phyloP scores from a whole-genome alignment of 768 basidiomycete species.

The Calocybe indica region DNA sequence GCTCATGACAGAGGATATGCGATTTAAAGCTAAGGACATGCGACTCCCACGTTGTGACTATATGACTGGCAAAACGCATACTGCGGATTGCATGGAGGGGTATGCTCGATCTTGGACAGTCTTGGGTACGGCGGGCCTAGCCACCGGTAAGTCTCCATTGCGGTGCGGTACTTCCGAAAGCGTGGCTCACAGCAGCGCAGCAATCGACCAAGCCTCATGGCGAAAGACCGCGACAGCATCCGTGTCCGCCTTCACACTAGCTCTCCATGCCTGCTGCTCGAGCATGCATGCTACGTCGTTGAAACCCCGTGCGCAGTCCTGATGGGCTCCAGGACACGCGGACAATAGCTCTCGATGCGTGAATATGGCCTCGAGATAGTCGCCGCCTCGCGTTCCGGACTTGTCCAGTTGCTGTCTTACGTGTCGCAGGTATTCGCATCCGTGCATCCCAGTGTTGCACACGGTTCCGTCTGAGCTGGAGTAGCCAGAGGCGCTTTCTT shows the following conservation, averaged over 20 bases:
- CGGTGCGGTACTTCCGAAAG: too few species aligned
- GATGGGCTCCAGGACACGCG: slow-evolving; percentile 58
- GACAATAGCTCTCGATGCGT: slow-evolving; percentile 67
- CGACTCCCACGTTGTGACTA: background rate
- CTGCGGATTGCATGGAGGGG: slow-evolving; percentile 9
- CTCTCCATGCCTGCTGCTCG: slow-evolving; percentile 61
- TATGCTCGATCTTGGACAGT: slow-evolving; percentile 3
- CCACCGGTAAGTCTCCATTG: background rate
- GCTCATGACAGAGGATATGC: too few species aligned
- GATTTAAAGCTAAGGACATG: too few species aligned
- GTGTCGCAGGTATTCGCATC: slow-evolving; percentile 58
- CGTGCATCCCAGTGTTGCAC: slow-evolving; percentile 31
- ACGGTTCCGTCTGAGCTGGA: slow-evolving; percentile 38
- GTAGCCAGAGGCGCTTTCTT: slow-evolving; percentile 22
- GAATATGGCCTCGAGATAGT: slow-evolving; percentile 74
- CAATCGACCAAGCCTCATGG: slow-evolving; percentile 63
- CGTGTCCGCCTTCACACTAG: slow-evolving; percentile 62
- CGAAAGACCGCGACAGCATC: slow-evolving; percentile 68
- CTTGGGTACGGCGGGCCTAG: slow-evolving; percentile 2
- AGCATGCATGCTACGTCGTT: slow-evolving; percentile 59
- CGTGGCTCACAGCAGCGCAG: slow-evolving; percentile 26
- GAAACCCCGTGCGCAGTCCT: slow-evolving; percentile 57
- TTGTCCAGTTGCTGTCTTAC: slow-evolving; percentile 52
- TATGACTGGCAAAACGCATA: slow-evolving; percentile 24
- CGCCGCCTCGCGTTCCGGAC: slow-evolving; percentile 59